These are phyloP conservation scores for Sugiyamaella neomexicana DNA, from an alignment of 1,139 yeast genomes.

Conservation along the genomic window DNA sequence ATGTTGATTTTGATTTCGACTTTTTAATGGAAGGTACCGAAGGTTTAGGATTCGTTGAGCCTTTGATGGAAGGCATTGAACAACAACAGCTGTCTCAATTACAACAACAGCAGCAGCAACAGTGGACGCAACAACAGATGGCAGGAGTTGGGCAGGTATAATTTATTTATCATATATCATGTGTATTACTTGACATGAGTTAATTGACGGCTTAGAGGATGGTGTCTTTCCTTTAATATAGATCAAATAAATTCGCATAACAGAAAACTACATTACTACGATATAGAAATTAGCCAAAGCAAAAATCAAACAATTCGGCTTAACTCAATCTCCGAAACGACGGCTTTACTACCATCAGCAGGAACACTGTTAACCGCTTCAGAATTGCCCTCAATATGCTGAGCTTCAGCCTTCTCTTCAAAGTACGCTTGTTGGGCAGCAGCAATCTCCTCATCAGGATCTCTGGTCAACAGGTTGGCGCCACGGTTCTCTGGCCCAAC, in stretches of 20 bases:
- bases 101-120: constrained; percentile 19
- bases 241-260: too few species aligned
- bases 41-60: constrained; percentile 84
- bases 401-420: constrained; percentile 20
- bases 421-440: constrained; percentile 22
- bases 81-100: constrained; percentile 42
- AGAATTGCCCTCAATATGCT: constrained; percentile 11
- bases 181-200: background rate
- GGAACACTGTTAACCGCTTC: background rate
- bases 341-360: too few species aligned
- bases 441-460: constrained; percentile 23
- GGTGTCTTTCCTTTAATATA: background rate
- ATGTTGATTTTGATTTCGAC: constrained; percentile 40
- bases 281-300: background rate
- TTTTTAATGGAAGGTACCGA: constrained; percentile 60
- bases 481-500: constrained; percentile 73
- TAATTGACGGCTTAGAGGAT: too few species aligned
- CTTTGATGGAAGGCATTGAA: constrained; percentile 85
- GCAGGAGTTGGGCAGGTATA: background rate
- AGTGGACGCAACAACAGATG: constrained; percentile 3
- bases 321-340: too few species aligned
- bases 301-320: background rate
- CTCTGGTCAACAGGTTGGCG: constrained; percentile 34
- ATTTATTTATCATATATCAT: background rate
- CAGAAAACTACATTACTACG: too few species aligned